Evolutionary conservation across 257 asterid genomes (phyloP).

Genomic region (Solanum appendiculatum): DNA sequence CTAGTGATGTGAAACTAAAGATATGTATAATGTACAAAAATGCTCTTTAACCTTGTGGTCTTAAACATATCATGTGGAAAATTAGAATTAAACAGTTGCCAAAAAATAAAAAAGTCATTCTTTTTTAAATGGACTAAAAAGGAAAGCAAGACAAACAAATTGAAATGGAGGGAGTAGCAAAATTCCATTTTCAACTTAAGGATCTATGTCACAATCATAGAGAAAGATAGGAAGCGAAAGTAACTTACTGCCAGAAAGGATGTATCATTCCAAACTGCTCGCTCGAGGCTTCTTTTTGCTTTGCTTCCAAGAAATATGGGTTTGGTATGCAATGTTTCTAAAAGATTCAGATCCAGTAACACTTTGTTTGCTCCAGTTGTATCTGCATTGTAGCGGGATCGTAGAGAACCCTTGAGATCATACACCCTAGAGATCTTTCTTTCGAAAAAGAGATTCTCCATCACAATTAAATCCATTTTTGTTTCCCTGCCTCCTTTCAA

Average conservation of each 20-base stretch:
- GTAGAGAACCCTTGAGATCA: slow-evolving; percentile 83
- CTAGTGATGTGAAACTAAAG: background rate
- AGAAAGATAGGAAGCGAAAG: background rate
- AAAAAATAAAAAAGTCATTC: background rate
- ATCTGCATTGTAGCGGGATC: slow-evolving; percentile 81
- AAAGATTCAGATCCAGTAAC: slow-evolving; percentile 68
- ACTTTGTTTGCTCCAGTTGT: slow-evolving; percentile 68
- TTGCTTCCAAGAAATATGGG: slow-evolving; percentile 90
- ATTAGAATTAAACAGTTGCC: background rate
- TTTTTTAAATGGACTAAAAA: no score
- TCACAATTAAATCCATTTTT: slow-evolving; percentile 91
- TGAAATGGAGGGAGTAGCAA: background rate
- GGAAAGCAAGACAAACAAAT: background rate
- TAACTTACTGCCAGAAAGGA: slow-evolving; percentile 74
- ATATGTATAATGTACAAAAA: background rate
- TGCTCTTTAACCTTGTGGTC: background rate
- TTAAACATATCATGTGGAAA: background rate
- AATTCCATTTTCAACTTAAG: background rate
- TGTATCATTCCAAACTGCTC: slow-evolving; percentile 98
- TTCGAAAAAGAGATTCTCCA: slow-evolving; percentile 90
- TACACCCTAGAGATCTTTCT: slow-evolving; percentile 63
- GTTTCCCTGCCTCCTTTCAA: slow-evolving; percentile 74
- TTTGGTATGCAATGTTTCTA: slow-evolving; percentile 71
- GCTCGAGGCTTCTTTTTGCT: slow-evolving; percentile 73
- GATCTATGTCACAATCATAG: background rate